Base-by-base conservation (phyloP, 1,284 basidiomycete genomes). In the Tilletiopsis washingtonensis region DNA sequence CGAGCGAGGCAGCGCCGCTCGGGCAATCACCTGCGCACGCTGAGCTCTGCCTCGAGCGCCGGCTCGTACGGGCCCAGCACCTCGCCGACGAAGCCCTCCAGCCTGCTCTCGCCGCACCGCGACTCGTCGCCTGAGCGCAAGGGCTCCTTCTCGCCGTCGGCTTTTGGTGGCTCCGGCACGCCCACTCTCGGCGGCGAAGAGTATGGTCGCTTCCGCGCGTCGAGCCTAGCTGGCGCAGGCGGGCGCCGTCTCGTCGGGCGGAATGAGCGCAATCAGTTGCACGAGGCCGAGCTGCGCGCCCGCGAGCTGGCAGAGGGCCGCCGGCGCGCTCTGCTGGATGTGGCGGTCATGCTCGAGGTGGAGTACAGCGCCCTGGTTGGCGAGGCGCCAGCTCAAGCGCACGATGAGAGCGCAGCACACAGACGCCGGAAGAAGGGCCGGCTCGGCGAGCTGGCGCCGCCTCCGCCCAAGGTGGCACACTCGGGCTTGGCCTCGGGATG, bases 271-370 rank as follows among this genome's bases (percentile, higher is more conserved):
- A 56, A 57, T 3, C 57, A 63, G 17, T 50, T 69, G 2, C 60
- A 55, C n/a, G 66, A 67, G 44, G 58, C 61, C 32, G 58, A 63
- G 49, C 53, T 63, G 15, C 46, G 50, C n/a, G 61, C 55, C 6
- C 51, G 66, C 21, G 66, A 69, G 43, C 52, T 69, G 42, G 59
- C 39, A 44, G 64, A 69, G 23, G 54, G 56, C 5, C 53, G 66
- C 40, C 58, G 54, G 24, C 51, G 48, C 15, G 66, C 56, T 2
- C 46, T 69, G 9, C 51, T 57, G 9, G 64, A 69, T 21, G 61
- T 63, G 19, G 59, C 64, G 11, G 56, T 57, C 1, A 45, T 67
- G n/a, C 59, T 69, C 32, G 56, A 62, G 24, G 58, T 69, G 26
- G 62, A 69, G 17, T 53, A 61, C 9, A 32, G 49, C 29, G 40